Evolutionary conservation across 2,329 filamentous ascomycete genomes (phyloP).

Genomic region (Sclerotinia sclerotiorum): DNA sequence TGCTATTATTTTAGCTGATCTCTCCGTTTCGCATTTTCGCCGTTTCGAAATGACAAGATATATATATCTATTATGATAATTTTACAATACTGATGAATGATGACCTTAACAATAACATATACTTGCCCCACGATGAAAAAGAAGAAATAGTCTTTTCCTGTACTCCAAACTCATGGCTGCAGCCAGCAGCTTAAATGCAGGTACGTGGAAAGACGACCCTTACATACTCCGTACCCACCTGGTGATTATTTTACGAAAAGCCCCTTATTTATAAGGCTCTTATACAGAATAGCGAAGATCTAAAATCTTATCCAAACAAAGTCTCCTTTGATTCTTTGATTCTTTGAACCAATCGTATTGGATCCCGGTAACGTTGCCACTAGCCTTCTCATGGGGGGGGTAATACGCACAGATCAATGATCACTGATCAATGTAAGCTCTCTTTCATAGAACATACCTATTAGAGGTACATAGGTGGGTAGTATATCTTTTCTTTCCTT

Average conservation of each 20-base stretch:
- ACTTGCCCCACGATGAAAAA: neutral
- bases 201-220: neutral
- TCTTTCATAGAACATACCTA: too few species aligned
- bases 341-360: neutral
- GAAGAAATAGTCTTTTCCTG: neutral
- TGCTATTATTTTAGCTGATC: neutral
- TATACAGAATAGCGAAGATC: neutral
- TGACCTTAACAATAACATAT: neutral
- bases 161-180: neutral
- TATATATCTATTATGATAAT: neutral
- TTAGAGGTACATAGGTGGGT: too few species aligned
- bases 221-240: neutral
- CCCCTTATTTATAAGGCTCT: neutral
- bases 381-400: too few species aligned
- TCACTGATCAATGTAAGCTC: neutral
- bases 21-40: neutral
- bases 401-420: conserved; percentile 9
- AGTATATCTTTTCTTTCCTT: neutral
- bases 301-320: neutral
- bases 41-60: neutral
- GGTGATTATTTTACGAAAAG: too few species aligned
- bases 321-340: neutral
- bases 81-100: neutral
- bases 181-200: conserved; percentile 9
- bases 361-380: neutral